Evolutionary conservation across 306 rosid species (phyloP).

Genomic region (Cyclanthera cordifolia): DNA sequence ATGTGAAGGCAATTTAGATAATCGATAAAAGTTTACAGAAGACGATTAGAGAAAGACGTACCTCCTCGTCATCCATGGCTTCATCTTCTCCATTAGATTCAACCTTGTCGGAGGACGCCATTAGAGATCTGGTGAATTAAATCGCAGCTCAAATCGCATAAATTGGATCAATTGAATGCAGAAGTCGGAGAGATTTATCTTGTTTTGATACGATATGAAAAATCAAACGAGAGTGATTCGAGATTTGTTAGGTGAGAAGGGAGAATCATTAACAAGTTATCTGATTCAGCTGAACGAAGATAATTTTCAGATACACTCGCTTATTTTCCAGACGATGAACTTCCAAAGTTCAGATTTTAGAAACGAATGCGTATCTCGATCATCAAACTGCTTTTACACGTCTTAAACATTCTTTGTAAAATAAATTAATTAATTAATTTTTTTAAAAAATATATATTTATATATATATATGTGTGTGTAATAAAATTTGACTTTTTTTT

Average conservation of each 20-base stretch:
- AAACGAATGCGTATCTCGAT: background rate
- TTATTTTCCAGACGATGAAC: background rate
- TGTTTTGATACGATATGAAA: background rate
- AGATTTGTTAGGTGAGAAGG: background rate
- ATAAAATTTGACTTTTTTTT: no score
- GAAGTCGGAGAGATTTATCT: background rate
- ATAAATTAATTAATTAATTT: no score
- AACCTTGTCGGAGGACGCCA: constrained; percentile 62
- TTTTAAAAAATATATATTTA: no score
- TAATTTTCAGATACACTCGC: background rate
- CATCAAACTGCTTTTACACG: constrained; percentile 1
- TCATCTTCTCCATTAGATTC: constrained; percentile 36
- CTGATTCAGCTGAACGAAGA: background rate
- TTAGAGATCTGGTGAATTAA: constrained; percentile 22
- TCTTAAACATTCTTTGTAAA: background rate
- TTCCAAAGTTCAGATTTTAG: background rate
- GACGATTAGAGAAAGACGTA: background rate
- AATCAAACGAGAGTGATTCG: background rate
- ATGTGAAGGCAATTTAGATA: background rate
- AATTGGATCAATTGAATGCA: background rate
- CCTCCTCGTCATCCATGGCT: constrained; percentile 51
- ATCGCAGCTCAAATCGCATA: constrained; percentile 2
- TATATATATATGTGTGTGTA: no score
- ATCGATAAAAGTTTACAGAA: background rate
- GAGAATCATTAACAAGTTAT: background rate